Percentiles rank a stretch among this genome's conserved stretches.
These are phyloP conservation scores for Zoysia japonica DNA, from an alignment of 176 grass and related monocot species.

Conservation along the genomic window DNA sequence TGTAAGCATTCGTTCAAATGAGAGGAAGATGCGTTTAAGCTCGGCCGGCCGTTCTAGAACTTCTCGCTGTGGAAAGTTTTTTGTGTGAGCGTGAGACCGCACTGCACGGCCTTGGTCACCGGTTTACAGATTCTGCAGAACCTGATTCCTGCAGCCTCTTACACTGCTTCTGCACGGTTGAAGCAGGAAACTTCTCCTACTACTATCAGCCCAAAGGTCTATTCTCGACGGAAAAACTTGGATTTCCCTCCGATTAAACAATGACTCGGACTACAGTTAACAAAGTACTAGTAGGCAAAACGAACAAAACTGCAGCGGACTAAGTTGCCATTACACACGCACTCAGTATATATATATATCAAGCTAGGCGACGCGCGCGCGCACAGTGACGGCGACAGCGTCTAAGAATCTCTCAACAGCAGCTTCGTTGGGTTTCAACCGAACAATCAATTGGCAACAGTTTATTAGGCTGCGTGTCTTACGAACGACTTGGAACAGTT, in stretches of 20 bases:
- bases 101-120: background rate
- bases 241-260: background rate
- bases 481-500: background rate
- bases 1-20: background rate
- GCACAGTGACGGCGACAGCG: background rate
- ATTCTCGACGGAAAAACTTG: background rate
- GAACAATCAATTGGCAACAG: background rate
- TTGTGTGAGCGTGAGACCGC: background rate
- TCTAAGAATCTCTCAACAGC: constrained; percentile 17
- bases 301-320: background rate
- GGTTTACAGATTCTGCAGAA: background rate
- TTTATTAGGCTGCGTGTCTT: background rate
- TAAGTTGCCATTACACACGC: background rate
- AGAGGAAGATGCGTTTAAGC: background rate
- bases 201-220: no score
- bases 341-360: background rate
- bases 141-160: background rate
- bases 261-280: background rate
- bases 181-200: background rate
- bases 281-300: background rate
- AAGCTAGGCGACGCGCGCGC: no score
- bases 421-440: background rate
- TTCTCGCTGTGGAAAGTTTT: background rate
- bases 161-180: background rate
- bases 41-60: background rate